Conservation (phyloP, 108 stramenopile species). For the Mediolabrus comicus region DNA sequence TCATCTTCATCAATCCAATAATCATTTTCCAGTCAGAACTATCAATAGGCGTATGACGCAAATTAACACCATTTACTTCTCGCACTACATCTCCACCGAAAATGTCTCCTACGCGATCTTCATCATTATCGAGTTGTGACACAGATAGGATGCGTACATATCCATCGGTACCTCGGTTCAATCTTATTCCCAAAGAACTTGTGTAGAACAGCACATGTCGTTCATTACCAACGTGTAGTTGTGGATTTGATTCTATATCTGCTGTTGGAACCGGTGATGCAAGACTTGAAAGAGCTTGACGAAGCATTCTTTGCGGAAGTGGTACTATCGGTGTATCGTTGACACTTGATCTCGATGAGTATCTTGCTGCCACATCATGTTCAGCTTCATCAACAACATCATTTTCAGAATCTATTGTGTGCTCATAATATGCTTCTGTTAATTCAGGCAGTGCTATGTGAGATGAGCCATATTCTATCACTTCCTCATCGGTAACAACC, state of each 20-base stretch:
- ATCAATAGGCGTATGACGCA: constrained; percentile 39
- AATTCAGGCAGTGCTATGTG: constrained; percentile 8
- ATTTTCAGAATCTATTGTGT: not conserved
- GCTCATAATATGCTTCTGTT: not conserved
- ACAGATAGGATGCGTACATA: constrained; percentile 32
- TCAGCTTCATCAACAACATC: not conserved
- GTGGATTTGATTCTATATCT: not conserved
- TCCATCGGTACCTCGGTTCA: constrained; percentile 38
- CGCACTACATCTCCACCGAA: constrained; percentile 26
- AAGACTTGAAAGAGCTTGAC: not conserved
- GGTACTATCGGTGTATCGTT: not conserved
- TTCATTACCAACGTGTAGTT: constrained; percentile 19
- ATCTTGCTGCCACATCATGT: not conserved
- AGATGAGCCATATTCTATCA: not conserved
- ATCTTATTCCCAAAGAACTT: constrained; percentile 25
- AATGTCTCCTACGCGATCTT: constrained; percentile 18
- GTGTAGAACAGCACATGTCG: constrained; percentile 24
- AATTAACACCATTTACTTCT: constrained; percentile 31
- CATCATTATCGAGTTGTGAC: not conserved
- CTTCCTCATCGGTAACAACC: constrained; percentile 1
- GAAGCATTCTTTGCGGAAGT: not conserved
- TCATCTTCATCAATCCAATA: constrained; percentile 41
- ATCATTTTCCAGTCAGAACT: constrained; percentile 32
- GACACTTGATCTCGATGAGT: not conserved
- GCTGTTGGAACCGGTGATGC: not conserved